These are phyloP conservation scores for Nymphaea colorata DNA, from an alignment of 164 flowering plant species.

Conservation along the genomic window DNA sequence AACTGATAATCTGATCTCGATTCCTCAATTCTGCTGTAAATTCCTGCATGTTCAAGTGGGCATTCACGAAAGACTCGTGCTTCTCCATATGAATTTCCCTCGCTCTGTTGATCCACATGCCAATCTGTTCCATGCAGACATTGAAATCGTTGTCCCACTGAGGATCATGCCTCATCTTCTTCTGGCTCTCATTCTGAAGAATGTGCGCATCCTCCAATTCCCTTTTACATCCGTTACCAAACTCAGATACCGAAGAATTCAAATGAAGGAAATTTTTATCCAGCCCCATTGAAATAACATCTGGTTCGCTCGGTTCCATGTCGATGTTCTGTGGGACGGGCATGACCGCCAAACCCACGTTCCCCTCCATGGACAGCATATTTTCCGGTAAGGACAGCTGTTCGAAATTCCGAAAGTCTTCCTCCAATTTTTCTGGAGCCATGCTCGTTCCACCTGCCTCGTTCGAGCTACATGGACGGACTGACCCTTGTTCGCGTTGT, in stretches of 20 bases:
- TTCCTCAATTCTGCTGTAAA: slow-evolving; percentile 39
- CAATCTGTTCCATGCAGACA: slow-evolving; percentile 33
- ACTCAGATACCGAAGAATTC: not conserved
- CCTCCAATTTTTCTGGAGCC: slow-evolving; percentile 19
- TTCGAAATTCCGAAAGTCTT: slow-evolving; percentile 17
- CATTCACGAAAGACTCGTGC: slow-evolving; percentile 26
- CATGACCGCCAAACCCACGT: not conserved
- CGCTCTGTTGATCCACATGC: slow-evolving; percentile 30
- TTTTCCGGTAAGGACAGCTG: slow-evolving; percentile 32
- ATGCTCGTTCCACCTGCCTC: slow-evolving; percentile 13
- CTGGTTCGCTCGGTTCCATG: not conserved
- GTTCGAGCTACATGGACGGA: slow-evolving; percentile 34
- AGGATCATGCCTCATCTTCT: slow-evolving; percentile 45
- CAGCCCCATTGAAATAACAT: not conserved
- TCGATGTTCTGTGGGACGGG: not conserved
- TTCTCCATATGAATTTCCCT: slow-evolving; percentile 32
- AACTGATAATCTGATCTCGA: slow-evolving; percentile 26
- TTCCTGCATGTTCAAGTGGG: slow-evolving; percentile 25
- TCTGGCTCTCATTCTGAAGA: slow-evolving; percentile 23
- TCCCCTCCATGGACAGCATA: slow-evolving; percentile 30
- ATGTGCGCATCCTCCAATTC: slow-evolving; percentile 24
- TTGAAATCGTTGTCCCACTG: slow-evolving; percentile 42
- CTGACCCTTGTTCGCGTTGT: slow-evolving; percentile 12
- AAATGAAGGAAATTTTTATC: not conserved
- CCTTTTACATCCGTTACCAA: slow-evolving; percentile 28